Evolutionary conservation across 768 basidiomycete species (phyloP), one percentile per base, ranked within the genome.

Genomic region (Boletales sp.): DNA sequence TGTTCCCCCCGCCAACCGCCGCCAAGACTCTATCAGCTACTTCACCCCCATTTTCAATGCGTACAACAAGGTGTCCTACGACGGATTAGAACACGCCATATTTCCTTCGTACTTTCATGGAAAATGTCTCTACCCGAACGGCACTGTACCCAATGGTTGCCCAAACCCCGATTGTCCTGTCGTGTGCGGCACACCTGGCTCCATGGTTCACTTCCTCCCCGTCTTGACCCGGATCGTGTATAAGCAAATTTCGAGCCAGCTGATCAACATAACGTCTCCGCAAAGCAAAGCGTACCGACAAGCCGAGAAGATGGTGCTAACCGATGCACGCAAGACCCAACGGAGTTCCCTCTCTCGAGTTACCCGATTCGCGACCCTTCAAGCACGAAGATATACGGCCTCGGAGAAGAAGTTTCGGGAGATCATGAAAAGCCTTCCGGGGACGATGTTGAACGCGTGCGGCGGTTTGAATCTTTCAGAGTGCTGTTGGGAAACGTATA

Each of bases 121-220:
- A 48, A 90, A 86, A 67, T 89, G 87, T 58, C 77, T 78, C 61
- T 60, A 59, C 42, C 56, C 72, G 19, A 70, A 78, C 39, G 79
- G 80, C 37, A 67, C 74, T 48, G 78, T 85, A 36, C 87, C 87
- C 14, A 45, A 69, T 2, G 87, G 88, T 19, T 90, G 88, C 57
- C 87, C 87, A 9, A 86, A 89, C 56, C 86, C 87, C 32, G 81
- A 89, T 59, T 90, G 87, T 62, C 80, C 85, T 18, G 78, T 87
- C 48, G 79, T 88, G 30, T 90, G 87, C 54, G 87, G 88, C 59
- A 90, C 87, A 6, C 86, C 88, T n/a, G 87, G 87, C 10, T 89
- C 87, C 3, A 67, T 90, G 56, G 77, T 85, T 10, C 86, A 88
- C 67, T 86, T 81, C 69, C 89, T 75, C 66, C 43, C 69, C 8